Conservation (phyloP, 1,284 basidiomycete genomes). For the Leccinum proliferum region DNA sequence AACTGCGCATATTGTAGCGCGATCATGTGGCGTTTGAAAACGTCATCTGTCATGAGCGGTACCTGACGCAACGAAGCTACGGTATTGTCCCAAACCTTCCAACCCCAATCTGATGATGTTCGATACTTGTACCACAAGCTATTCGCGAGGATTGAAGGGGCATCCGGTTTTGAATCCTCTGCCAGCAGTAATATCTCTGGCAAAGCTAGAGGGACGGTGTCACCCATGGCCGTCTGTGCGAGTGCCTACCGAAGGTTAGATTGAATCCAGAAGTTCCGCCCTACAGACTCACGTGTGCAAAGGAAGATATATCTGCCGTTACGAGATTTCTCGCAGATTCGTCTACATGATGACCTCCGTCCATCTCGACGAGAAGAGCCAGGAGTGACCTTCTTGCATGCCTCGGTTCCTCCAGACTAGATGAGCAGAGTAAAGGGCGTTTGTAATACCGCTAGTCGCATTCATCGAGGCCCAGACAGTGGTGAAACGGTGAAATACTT, state of each 20-base stretch:
- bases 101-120: slow-evolving; percentile 63
- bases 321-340: slow-evolving; percentile 52
- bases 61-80: slow-evolving; percentile 65
- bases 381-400: slow-evolving; percentile 57
- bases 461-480: slow-evolving; percentile 76
- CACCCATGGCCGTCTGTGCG: slow-evolving; percentile 40
- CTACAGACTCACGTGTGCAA: slow-evolving; percentile 48
- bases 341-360: slow-evolving; percentile 51
- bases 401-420: slow-evolving; percentile 57
- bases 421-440: slow-evolving; percentile 57
- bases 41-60: slow-evolving; percentile 47
- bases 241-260: slow-evolving; percentile 35
- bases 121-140: slow-evolving; percentile 76
- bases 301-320: slow-evolving; percentile 51
- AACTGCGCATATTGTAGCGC: slow-evolving; percentile 64
- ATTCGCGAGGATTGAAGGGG: slow-evolving; percentile 63
- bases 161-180: slow-evolving; percentile 49
- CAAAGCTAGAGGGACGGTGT: slow-evolving; percentile 50
- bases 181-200: slow-evolving; percentile 64
- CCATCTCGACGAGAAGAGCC: slow-evolving; percentile 56
- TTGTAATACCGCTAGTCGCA: slow-evolving; percentile 46
- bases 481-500: slow-evolving; percentile 59
- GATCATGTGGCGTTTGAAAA: slow-evolving; percentile 40
- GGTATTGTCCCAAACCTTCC: slow-evolving; percentile 76
- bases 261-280: not conserved